A percentile compares a stretch with the other conserved stretches of the same genome.
Conservation (phyloP, 192 early-diverging fungal species). For the Podila epicladia region DNA sequence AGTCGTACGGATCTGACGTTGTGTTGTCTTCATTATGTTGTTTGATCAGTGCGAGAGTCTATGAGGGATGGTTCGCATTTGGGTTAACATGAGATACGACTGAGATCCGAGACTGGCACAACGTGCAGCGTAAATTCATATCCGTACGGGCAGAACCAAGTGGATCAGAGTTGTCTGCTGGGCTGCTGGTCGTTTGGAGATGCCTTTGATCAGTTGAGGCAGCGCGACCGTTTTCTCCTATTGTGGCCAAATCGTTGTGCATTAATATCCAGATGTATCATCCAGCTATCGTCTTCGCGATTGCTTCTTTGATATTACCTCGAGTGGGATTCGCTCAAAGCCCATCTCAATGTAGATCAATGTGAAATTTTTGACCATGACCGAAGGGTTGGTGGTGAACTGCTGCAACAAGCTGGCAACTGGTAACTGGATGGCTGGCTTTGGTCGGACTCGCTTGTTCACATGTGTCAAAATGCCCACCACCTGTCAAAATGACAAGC, state of each 20-base stretch:
- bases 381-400: constrained; percentile 55
- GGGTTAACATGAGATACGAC: constrained; percentile 34
- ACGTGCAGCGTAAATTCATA: constrained; percentile 1
- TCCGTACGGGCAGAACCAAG: constrained; percentile 72
- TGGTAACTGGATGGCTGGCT: constrained; percentile 68
- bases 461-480: constrained; percentile 84
- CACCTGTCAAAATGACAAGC: constrained; percentile 55
- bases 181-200: constrained; percentile 60
- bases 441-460: constrained; percentile 82
- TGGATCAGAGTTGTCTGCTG: constrained; percentile 72
- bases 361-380: constrained; percentile 79
- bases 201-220: constrained; percentile 70
- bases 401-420: constrained; percentile 68
- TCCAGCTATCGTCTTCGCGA: not conserved
- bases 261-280: not conserved
- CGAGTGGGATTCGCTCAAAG: constrained; percentile 55
- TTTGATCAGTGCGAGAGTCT: constrained; percentile 44
- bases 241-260: not conserved
- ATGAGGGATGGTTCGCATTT: not conserved
- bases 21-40: constrained; percentile 50
- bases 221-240: constrained; percentile 54
- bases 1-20: constrained; percentile 65
- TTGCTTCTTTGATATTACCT: constrained; percentile 38
- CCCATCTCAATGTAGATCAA: constrained; percentile 91
- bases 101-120: constrained; percentile 18